phyloP scores from a whole-genome alignment of 1,284 basidiomycete species.

The Pseudozyma pruni region DNA sequence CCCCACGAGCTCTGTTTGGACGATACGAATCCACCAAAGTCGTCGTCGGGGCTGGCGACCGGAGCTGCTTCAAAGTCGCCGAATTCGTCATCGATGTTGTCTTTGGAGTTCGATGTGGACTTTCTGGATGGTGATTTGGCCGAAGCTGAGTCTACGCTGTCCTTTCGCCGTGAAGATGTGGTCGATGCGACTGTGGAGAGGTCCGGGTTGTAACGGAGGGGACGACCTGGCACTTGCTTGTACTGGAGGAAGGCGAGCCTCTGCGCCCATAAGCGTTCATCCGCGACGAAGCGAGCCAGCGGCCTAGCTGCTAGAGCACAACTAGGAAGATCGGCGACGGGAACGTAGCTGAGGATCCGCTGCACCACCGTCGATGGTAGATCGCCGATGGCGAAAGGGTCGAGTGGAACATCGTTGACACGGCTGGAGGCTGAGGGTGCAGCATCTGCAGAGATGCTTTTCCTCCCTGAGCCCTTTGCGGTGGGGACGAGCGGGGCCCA shows the following conservation, averaged over 20 bases:
- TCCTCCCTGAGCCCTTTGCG: conserved; percentile 16
- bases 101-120: background rate
- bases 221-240: conserved; percentile 38
- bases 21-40: conserved; percentile 75
- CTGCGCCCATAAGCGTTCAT: conserved; percentile 52
- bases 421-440: conserved; percentile 4
- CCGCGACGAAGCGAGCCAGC: conserved; percentile 52
- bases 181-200: conserved; percentile 26
- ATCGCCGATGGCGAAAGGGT: conserved; percentile 41
- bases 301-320: conserved; percentile 42
- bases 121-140: background rate
- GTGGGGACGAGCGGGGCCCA: conserved; percentile 51
- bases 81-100: conserved; percentile 80
- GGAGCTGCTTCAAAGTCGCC: conserved; percentile 67
- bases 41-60: conserved; percentile 37
- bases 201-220: conserved; percentile 34
- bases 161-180: conserved; percentile 1
- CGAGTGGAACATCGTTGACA: conserved; percentile 33
- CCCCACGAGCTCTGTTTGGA: conserved; percentile 20
- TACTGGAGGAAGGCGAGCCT: conserved; percentile 43
- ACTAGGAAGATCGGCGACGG: conserved; percentile 39
- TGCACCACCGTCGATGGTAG: conserved; percentile 40
- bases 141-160: conserved; percentile 9
- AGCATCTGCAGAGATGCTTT: conserved; percentile 11
- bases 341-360: conserved; percentile 44